These are phyloP conservation scores for Leucocoprinus sp. DNA, from an alignment of 768 basidiomycete species.

Conservation along the genomic window DNA sequence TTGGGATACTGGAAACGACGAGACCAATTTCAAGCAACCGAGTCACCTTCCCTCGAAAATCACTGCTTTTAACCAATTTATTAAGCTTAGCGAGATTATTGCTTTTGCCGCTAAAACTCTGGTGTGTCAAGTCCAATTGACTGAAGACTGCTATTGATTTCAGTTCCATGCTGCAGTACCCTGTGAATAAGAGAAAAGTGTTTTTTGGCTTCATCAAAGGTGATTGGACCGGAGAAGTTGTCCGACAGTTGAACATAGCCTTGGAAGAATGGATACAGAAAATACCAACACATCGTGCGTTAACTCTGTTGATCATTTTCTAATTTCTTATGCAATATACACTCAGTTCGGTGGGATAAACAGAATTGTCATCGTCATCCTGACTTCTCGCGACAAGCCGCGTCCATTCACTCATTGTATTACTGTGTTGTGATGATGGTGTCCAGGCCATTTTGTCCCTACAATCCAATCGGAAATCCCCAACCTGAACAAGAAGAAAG, in stretches of 20 bases:
- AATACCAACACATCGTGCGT: slow-evolving; percentile 60
- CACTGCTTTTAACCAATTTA: slow-evolving; percentile 52
- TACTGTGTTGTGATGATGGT: slow-evolving; percentile 30
- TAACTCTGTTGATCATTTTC: background rate
- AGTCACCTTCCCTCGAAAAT: slow-evolving; percentile 46
- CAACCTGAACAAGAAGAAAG: background rate
- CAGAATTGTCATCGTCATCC: slow-evolving; percentile 38
- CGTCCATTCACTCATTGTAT: slow-evolving; percentile 49
- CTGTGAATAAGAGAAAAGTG: slow-evolving; percentile 57
- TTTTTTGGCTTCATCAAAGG: slow-evolving; percentile 42
- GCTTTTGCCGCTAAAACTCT: slow-evolving; percentile 64
- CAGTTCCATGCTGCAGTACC: slow-evolving; percentile 41
- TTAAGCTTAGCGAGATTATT: slow-evolving; percentile 62
- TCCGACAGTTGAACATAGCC: slow-evolving; percentile 60
- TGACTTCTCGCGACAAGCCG: slow-evolving; percentile 48
- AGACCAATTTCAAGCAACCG: slow-evolving; percentile 60
- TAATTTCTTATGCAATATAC: background rate
- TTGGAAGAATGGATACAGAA: slow-evolving; percentile 67
- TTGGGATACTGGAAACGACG: slow-evolving; percentile 51
- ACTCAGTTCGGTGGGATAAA: slow-evolving; percentile 39
- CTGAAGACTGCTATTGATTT: background rate
- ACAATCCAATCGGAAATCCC: background rate
- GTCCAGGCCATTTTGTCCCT: slow-evolving; percentile 24
- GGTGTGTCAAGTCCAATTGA: slow-evolving; percentile 30
- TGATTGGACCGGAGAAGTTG: slow-evolving; percentile 47